Conservation (phyloP, 1,284 basidiomycete genomes). For the Melanopsichium pennsylvanicum region DNA sequence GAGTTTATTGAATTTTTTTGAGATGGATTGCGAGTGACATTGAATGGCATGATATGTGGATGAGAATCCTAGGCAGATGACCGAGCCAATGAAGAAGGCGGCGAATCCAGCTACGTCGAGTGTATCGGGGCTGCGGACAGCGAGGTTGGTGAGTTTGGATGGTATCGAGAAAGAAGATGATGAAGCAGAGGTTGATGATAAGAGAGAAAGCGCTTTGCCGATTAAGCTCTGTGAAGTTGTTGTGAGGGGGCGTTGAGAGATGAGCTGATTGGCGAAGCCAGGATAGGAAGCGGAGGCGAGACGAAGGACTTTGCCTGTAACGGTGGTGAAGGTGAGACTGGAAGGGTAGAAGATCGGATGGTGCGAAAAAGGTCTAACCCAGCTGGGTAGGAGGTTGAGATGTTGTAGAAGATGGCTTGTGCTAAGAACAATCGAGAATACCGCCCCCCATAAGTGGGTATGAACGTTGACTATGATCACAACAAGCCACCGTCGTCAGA, state of each 20-base stretch:
- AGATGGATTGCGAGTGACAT: constrained; percentile 77
- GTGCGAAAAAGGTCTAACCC: constrained; percentile 46
- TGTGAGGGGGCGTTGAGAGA: background rate
- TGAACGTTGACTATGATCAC: constrained; percentile 81
- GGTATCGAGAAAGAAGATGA: background rate
- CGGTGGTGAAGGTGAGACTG: constrained; percentile 43
- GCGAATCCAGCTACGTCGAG: constrained; percentile 74
- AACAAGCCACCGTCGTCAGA: background rate
- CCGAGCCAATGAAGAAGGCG: constrained; percentile 77
- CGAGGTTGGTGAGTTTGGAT: constrained; percentile 12
- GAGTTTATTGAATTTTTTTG: constrained; percentile 51
- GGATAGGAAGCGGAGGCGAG: constrained; percentile 45
- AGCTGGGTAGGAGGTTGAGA: constrained; percentile 35
- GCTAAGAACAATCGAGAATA: constrained; percentile 73
- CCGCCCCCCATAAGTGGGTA: constrained; percentile 79
- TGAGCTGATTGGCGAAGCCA: background rate
- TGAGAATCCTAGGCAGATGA: constrained; percentile 78
- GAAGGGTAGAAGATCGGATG: constrained; percentile 51
- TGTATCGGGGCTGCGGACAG: constrained; percentile 69
- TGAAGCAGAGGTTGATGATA: constrained; percentile 5
- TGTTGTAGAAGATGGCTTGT: constrained; percentile 48
- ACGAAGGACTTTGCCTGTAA: constrained; percentile 37
- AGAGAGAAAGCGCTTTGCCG: constrained; percentile 1
- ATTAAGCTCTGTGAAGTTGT: background rate
- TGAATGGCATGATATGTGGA: constrained; percentile 79